phyloP scores from a whole-genome alignment of 176 grass and related monocot genomes.

The Areca catechu region DNA sequence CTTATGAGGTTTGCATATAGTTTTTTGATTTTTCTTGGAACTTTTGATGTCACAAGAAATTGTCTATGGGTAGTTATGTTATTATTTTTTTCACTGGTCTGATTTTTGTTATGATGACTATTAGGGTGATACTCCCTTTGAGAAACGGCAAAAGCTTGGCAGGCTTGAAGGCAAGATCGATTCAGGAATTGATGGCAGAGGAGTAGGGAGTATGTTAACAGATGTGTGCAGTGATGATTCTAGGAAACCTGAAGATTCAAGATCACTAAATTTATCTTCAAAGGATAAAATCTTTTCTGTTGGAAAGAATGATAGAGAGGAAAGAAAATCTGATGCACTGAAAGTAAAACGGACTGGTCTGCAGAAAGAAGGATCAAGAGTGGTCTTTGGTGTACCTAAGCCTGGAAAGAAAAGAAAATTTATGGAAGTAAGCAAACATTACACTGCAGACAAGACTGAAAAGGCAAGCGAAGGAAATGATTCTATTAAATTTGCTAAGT shows the following conservation, averaged over 20 bases:
- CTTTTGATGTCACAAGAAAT: neutral
- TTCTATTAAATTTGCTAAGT: conserved; percentile 46
- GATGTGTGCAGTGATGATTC: conserved; percentile 19
- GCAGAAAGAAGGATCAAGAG: conserved; percentile 88
- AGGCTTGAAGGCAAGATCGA: conserved; percentile 21
- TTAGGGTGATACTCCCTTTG: conserved; percentile 82
- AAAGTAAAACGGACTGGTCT: conserved; percentile 57
- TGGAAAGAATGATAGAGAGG: conserved; percentile 46
- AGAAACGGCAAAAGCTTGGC: conserved; percentile 66
- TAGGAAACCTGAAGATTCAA: conserved; percentile 37
- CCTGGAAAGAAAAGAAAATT: conserved; percentile 97
- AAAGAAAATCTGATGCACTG: conserved; percentile 31
- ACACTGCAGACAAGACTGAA: conserved; percentile 47
- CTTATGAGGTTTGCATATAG: conserved; percentile 52
- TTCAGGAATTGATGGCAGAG: conserved; percentile 22
- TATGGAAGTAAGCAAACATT: conserved; percentile 99
- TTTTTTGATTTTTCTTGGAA: neutral
- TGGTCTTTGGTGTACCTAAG: conserved; percentile 88
- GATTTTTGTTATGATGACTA: conserved; percentile 7
- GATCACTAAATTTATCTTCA: conserved; percentile 43
- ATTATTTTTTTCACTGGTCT: neutral
- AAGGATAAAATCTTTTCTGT: conserved; percentile 57
- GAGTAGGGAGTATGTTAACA: conserved; percentile 11
- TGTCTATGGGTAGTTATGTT: conserved; percentile 10
- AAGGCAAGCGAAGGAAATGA: conserved; percentile 43